Percentiles rank a stretch among this genome's conserved stretches.
Conservation (phyloP, 805 yeast species). For the Schwanniomyces polymorphus region DNA sequence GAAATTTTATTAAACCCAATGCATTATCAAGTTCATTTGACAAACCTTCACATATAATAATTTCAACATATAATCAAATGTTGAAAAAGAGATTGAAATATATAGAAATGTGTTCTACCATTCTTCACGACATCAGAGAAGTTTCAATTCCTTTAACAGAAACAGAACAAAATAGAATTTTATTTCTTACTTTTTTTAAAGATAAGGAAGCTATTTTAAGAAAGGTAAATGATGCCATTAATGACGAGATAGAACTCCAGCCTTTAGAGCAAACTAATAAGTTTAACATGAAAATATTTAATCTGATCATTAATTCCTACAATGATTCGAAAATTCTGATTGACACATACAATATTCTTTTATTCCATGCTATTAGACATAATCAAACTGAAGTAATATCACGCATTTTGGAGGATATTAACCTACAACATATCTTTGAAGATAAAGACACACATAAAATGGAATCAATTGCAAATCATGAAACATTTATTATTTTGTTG, state of each 20-base stretch:
- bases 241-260: slow-evolving; percentile 1
- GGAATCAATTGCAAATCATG: slow-evolving; percentile 12
- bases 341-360: slow-evolving; percentile 23
- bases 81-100: slow-evolving; percentile 18
- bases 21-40: slow-evolving; percentile 7
- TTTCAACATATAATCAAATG: slow-evolving; percentile 17
- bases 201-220: slow-evolving; percentile 24
- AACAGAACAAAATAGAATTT: slow-evolving; percentile 27
- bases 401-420: slow-evolving; percentile 16
- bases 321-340: slow-evolving; percentile 7
- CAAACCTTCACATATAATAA: slow-evolving; percentile 3
- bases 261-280: slow-evolving; percentile 4
- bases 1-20: slow-evolving; percentile 28
- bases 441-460: not conserved
- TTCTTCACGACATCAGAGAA: slow-evolving; percentile 27
- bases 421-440: slow-evolving; percentile 2
- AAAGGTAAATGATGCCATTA: slow-evolving; percentile 7
- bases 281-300: slow-evolving; percentile 21
- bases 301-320: slow-evolving; percentile 14
- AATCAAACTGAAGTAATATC: slow-evolving; percentile 16
- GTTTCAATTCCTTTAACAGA: slow-evolving; percentile 26
- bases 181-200: slow-evolving; percentile 29
- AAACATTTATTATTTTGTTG: slow-evolving; percentile 17
- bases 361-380: slow-evolving; percentile 30
- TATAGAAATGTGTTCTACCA: slow-evolving; percentile 16